phyloP scores from a whole-genome alignment of 108 stramenopile genomes.

The Poteriospumella lacustris region DNA sequence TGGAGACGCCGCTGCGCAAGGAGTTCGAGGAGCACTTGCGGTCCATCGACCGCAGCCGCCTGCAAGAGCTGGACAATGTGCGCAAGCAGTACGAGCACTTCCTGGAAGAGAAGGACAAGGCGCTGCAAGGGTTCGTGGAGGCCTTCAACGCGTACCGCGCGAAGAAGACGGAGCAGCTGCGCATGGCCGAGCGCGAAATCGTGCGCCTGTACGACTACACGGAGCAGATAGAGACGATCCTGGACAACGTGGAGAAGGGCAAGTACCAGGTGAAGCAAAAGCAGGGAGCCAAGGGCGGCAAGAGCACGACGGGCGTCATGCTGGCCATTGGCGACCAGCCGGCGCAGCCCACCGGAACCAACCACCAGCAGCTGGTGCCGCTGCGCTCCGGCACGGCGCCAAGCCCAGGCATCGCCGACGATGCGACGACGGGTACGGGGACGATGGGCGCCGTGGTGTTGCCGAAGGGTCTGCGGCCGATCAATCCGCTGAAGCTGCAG shows the following conservation, averaged over 20 bases:
- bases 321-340: background rate
- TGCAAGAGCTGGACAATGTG: conserved; percentile 3
- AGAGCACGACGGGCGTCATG: background rate
- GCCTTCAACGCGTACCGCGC: conserved; percentile 10
- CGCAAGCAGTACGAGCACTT: conserved; percentile 10
- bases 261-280: conserved; percentile 7
- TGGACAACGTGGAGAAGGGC: conserved; percentile 15
- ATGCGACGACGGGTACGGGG: background rate
- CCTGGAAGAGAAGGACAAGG: conserved; percentile 19
- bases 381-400: background rate
- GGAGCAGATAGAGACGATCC: conserved; percentile 13
- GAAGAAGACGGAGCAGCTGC: background rate
- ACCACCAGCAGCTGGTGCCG: background rate
- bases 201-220: conserved; percentile 17
- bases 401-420: background rate
- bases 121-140: background rate
- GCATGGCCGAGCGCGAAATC: conserved; percentile 20
- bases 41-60: background rate
- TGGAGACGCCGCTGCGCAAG: background rate
- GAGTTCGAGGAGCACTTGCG: conserved; percentile 5
- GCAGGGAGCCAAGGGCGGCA: background rate
- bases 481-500: background rate
- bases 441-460: background rate
- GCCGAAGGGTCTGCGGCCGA: background rate
- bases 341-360: background rate